Evolutionary conservation across 495 filamentous ascomycete genomes (phyloP), one percentile per base, ranked within the genome.

Genomic region (Sabuloglossum arenarium): DNA sequence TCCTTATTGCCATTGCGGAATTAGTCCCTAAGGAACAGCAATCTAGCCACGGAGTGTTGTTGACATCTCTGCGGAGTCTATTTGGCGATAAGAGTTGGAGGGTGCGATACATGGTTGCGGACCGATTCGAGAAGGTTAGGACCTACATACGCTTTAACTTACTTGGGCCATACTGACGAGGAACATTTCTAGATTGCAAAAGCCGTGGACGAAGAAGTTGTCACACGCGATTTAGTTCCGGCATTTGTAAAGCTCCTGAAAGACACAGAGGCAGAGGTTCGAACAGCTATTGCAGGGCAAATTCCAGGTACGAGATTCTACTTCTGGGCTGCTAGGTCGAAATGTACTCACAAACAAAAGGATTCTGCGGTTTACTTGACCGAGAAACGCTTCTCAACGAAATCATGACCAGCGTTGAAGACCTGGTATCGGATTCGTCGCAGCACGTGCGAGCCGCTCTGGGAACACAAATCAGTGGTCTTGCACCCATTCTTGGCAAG

Each of bases 51-150:
- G 89, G 88, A 42, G 86, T 95, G 47, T 71, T 98, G 56, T 73
- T 98, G 62, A 88, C 85, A 23, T 88, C 91, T 54, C 69, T 98
- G 64, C 82, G 91, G 61, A 91, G 75, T 69, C 70, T 98, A 60
- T 95, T 97, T 69, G 89, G 95, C 64, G 91, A 98, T 67, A 96
- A 96, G 75, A 96, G 93, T 71, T 98, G 91, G 91, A 79, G 91
- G 62, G 91, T 98, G 52, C 78, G 91, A 66, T 98, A 97, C 68
- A 98, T 97, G 93, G 93, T 98, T 58, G 91, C 93, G 29, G 91
- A 98, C 68, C 77, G 88, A 69, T 98, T 94, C 64, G 91, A 97
- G 69, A 97, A 97, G 86, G 89, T 89, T 65, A 42, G 64, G 51
- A n/a, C 29, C 37, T 3, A 24, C 3, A 16, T 23, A 30, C 12